phyloP scores from a whole-genome alignment of 768 basidiomycete genomes.

The Chalciporus piperatus region DNA sequence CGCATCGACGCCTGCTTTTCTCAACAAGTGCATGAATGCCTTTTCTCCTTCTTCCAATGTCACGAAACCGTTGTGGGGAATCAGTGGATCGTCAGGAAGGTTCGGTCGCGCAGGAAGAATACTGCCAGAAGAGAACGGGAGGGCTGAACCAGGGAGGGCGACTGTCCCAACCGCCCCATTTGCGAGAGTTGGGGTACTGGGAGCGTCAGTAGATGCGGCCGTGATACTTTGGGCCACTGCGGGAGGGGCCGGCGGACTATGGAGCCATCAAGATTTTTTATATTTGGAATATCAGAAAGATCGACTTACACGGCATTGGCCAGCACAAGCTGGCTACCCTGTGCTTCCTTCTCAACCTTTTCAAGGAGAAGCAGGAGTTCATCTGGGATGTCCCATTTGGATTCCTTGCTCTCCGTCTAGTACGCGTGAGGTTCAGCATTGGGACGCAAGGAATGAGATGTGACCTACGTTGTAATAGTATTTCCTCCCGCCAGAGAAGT shows the following conservation, averaged over 20 bases:
- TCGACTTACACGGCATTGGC: conserved; percentile 25
- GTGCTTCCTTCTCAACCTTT: conserved; percentile 77
- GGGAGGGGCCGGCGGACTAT: conserved; percentile 38
- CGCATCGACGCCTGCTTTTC: conserved; percentile 86
- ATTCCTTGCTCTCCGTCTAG: conserved; percentile 85
- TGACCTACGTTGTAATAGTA: conserved; percentile 81
- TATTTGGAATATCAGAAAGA: background rate
- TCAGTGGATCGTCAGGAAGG: conserved; percentile 82
- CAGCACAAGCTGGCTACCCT: conserved; percentile 37
- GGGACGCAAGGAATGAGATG: background rate
- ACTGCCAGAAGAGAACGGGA: conserved; percentile 59
- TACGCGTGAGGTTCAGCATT: conserved; percentile 1
- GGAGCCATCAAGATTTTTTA: conserved; percentile 4
- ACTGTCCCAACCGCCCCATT: conserved; percentile 47
- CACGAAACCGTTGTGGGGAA: conserved; percentile 85
- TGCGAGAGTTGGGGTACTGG: conserved; percentile 38
- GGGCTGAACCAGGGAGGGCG: conserved; percentile 50
- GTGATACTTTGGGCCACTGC: conserved; percentile 39
- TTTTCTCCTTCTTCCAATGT: conserved; percentile 90
- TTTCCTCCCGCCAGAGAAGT: conserved; percentile 86
- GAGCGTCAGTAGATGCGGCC: conserved; percentile 46
- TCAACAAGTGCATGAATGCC: conserved; percentile 87
- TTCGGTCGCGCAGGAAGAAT: conserved; percentile 73
- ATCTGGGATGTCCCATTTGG: conserved; percentile 97
- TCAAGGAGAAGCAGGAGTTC: conserved; percentile 84